Evolutionary conservation across 2,329 filamentous ascomycete genomes (phyloP), one percentile per base, ranked within the genome.

Genomic region (Epichloe brachyelytri): DNA sequence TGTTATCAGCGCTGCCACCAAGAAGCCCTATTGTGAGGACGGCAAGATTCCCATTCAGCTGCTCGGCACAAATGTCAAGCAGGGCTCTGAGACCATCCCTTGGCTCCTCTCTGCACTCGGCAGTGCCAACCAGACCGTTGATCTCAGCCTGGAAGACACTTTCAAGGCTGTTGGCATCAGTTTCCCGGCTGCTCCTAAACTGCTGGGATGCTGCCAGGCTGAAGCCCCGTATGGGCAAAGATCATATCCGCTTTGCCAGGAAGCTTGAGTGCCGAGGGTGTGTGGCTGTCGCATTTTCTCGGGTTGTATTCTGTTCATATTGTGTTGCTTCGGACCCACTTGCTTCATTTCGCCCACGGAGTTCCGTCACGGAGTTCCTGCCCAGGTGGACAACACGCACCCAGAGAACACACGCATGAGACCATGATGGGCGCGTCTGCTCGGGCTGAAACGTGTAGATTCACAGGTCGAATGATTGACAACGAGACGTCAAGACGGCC

Each of bases 81-180:
- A 76, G 62, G 53, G 73, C 55, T 77, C 75, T 53, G 60, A 79
- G 60, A 63, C 71, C 44, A 65, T 85, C 49, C 62, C 65, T 38
- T 84, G 83, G 65, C 81, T 78, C 54, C 68, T 73, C 53, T 67
- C 74, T 17, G 77, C 79, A 20, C 72, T 85, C 26, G 68, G 66
- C 53, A 66, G 70, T 43, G 71, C 68, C 53, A 75, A 75, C 54
- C 69, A 77, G 61, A 73, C 71, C 41, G 63, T 82, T 46, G 60
- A 71, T 26, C 71, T 85, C 55, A 66, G 80, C 56, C 70, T 80
- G 44, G 69, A 67, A 38, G 56, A 62, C 14, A 72, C 75, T 10
- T 60, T 79, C 43, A 59, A 66, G 46, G 46, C 46, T 39, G 38
- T 33, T 5, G 52, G 52, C 38, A 17, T 54, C 17, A 14, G 33